Evolutionary conservation across 768 basidiomycete species (phyloP), one percentile per base, ranked within the genome.

Genomic region (Tylopilus intermedius): DNA sequence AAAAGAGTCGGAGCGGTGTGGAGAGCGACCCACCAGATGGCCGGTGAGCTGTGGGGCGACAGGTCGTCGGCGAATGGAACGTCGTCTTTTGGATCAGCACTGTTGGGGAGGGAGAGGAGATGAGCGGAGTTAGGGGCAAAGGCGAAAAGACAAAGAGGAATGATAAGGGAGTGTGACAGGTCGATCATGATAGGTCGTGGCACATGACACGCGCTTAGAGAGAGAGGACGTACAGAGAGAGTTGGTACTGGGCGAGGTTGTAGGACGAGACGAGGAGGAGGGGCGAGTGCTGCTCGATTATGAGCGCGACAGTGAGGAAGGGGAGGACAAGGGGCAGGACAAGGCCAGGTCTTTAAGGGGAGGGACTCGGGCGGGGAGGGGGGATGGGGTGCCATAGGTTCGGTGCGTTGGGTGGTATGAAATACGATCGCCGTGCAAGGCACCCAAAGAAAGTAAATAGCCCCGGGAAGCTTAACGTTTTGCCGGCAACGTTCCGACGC

Each of bases 211-310:
- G 56, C 56, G 64, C 55, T 61, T 58, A 57, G 48, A 59, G 49
- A 58, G 39, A 37, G 18, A 18, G 18, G 27, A 76, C 77, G 71
- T 66, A 80, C 81, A 84, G 75, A 9, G 80, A 72, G 69, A 78
- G 79, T 53, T 84, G 79, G 52, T 84, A 76, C 65, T 84, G 82
- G 38, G 79, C 77, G 53, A 83, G 75, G 79, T 79, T 79, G 74
- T 82, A 84, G 56, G 73, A 70, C 61, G 78, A 79, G 69, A 79
- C 73, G 67, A 72, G 68, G 60, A 68, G 68, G 58, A 62, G 60
- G 27, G 69, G 61, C 14, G 71, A 58, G 39, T 70, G 71, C 63
- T 79, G 76, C 69, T 81, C 79, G 70, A 84, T 83, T 84, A 87
- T 87, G 62, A 57, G 66, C 52, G 55, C 37, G 48, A 37, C 38